These are phyloP conservation scores for Lactarius trivialis DNA, from an alignment of 768 basidiomycete genomes.

Conservation along the genomic window DNA sequence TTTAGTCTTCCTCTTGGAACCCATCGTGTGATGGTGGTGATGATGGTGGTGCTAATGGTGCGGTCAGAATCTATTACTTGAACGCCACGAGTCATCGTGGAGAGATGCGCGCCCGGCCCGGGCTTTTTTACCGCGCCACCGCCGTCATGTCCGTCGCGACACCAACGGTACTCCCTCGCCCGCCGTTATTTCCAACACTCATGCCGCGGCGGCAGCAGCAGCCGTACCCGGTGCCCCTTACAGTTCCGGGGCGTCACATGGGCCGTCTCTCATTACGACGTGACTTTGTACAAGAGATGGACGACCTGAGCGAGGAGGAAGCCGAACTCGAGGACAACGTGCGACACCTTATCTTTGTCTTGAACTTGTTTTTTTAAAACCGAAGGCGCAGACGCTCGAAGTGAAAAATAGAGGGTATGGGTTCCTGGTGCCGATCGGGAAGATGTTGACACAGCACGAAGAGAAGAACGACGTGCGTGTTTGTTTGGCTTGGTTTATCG, in stretches of 20 bases:
- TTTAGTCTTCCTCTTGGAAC: constrained; percentile 54
- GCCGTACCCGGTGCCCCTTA: constrained; percentile 56
- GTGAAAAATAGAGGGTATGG: constrained; percentile 61
- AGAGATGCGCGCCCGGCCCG: not conserved
- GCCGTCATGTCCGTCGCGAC: constrained; percentile 45
- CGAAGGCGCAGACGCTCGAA: constrained; percentile 40
- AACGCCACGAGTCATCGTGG: not conserved
- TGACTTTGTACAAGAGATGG: constrained; percentile 70
- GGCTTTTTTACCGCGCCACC: not conserved
- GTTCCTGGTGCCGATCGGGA: constrained; percentile 69
- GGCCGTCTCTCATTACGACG: constrained; percentile 56
- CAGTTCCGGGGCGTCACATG: constrained; percentile 43
- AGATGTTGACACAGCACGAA: constrained; percentile 65
- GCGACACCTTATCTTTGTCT: constrained; percentile 24
- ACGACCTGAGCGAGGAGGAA: constrained; percentile 81
- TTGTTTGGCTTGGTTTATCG: not conserved
- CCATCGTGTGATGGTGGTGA: constrained; percentile 32
- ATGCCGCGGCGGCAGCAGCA: constrained; percentile 62
- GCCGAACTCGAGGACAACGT: constrained; percentile 73
- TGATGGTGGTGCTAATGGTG: not conserved
- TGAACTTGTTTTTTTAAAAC: too few relatives aligned
- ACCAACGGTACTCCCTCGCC: constrained; percentile 67
- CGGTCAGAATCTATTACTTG: not conserved
- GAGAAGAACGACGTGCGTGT: constrained; percentile 73
- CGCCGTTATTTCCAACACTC: constrained; percentile 55